Evolutionary conservation across 208 protist genomes (phyloP), one percentile per base, ranked within the genome.

Genomic region (Crithidia expoeki): DNA sequence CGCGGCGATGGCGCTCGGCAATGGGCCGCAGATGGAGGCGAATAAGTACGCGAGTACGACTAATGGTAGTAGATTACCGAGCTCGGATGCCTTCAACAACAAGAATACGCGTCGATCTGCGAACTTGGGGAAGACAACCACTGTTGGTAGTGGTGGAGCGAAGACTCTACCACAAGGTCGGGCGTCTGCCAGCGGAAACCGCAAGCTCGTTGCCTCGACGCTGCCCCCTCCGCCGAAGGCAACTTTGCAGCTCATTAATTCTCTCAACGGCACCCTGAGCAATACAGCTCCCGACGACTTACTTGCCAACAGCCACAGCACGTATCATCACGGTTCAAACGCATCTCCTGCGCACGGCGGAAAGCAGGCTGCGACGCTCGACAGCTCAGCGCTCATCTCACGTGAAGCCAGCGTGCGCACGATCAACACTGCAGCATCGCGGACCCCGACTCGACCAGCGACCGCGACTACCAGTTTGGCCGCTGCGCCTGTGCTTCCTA

Each of bases 1-100:
- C 64, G 42, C 44, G 7, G 64, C 72, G 14, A 32, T 60, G 28
- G 57, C 68, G 50, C 33, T 28, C n/a, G 44, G 55, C 21, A 32
- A 33, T 4, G 63, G 72, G 5, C 64, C 50, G 47, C 55, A 63
- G 36, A 77, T 77, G 72, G 63, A 71, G 30, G 57, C 44, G 36
- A 70, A 76, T 55, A 63, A 59, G 25, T n/a, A n/a, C n/a, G n/a
- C n/a, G n/a, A n/a, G n/a, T n/a, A n/a, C n/a, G n/a, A n/a, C n/a
- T n/a, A n/a, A 28, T 21, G 30, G 55, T 28, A 32, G 36, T 12
- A n/a, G n/a, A n/a, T n/a, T n/a, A n/a, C n/a, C n/a, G n/a, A n/a
- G n/a, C n/a, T n/a, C n/a, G n/a, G n/a, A n/a, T n/a, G n/a, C n/a
- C n/a, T 36, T 1, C 4, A 34, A 14, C 28, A 52, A 12, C 9